Evolutionary conservation across 1,139 yeast genomes (phyloP).

Genomic region (Saccharomyces hybrid): DNA sequence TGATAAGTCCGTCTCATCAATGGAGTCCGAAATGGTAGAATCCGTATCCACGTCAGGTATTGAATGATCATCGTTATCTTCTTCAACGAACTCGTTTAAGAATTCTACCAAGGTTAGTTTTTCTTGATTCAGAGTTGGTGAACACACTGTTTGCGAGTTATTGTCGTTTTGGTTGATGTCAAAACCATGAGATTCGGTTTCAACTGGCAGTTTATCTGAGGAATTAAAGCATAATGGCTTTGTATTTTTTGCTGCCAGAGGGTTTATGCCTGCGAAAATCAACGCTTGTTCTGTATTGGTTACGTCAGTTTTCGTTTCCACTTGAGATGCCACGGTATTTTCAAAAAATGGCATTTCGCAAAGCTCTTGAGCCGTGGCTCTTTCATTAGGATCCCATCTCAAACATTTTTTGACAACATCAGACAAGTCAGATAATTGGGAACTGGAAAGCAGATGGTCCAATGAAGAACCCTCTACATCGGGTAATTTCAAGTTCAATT

Average conservation of each 20-base stretch:
- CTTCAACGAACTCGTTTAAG: slow-evolving; percentile 2
- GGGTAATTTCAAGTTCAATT: slow-evolving; percentile 51
- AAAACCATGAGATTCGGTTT: neutral
- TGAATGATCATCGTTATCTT: slow-evolving; percentile 6
- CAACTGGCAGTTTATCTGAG: slow-evolving; percentile 5
- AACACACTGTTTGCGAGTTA: neutral
- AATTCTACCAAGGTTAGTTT: neutral
- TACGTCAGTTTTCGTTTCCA: slow-evolving; percentile 1
- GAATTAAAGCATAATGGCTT: slow-evolving; percentile 10
- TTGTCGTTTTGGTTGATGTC: slow-evolving; percentile 1
- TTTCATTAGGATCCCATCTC: slow-evolving; percentile 54
- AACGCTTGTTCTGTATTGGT: slow-evolving; percentile 23
- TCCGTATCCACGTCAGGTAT: slow-evolving; percentile 7
- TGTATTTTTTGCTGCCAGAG: slow-evolving; percentile 5
- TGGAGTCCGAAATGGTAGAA: slow-evolving; percentile 13
- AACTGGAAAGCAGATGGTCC: slow-evolving; percentile 34
- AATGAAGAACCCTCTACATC: slow-evolving; percentile 36
- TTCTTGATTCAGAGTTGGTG: neutral
- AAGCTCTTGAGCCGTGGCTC: slow-evolving; percentile 44
- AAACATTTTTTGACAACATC: slow-evolving; percentile 52
- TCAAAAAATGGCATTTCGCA: slow-evolving; percentile 48
- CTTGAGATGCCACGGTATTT: slow-evolving; percentile 31
- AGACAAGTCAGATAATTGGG: slow-evolving; percentile 37
- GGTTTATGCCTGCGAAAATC: slow-evolving; percentile 22
- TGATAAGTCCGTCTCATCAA: slow-evolving; percentile 9